A percentile compares a stretch with the other conserved stretches of the same genome.
phyloP scores from a whole-genome alignment of 2,329 filamentous ascomycete genomes.

The Neodidymelliopsis sp. region DNA sequence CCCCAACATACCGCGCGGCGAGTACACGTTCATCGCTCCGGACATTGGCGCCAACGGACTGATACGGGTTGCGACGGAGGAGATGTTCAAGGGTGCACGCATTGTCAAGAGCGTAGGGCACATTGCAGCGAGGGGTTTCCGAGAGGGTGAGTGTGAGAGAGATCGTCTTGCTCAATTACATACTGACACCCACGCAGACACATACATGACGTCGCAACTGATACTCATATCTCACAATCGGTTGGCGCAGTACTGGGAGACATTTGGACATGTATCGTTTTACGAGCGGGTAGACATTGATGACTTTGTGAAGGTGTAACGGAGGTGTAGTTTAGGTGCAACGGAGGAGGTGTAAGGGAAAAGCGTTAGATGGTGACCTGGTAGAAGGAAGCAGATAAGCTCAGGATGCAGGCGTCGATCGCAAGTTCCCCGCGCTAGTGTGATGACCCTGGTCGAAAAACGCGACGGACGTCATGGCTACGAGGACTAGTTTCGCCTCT shows the following conservation, averaged over 20 bases:
- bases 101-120: slow-evolving; percentile 80
- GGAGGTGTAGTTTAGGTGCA: too few species aligned
- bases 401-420: slow-evolving; percentile 17
- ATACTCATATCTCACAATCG: slow-evolving; percentile 79
- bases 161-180: background rate
- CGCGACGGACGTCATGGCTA: slow-evolving; percentile 15
- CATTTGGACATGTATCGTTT: slow-evolving; percentile 58
- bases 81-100: slow-evolving; percentile 75
- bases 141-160: slow-evolving; percentile 65
- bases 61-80: slow-evolving; percentile 68
- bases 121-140: slow-evolving; percentile 76
- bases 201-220: slow-evolving; percentile 77
- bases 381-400: slow-evolving; percentile 12
- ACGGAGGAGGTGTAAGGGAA: too few species aligned
- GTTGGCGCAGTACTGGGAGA: slow-evolving; percentile 83
- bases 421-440: slow-evolving; percentile 10
- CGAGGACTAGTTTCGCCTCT: background rate
- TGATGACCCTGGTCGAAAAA: slow-evolving; percentile 11
- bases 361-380: too few species aligned
- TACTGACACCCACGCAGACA: slow-evolving; percentile 60
- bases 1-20: slow-evolving; percentile 84
- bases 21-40: slow-evolving; percentile 80
- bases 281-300: slow-evolving; percentile 58
- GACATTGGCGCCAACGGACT: slow-evolving; percentile 75
- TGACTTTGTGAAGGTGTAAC: slow-evolving; percentile 36